Evolutionary conservation across 2,329 filamentous ascomycete genomes (phyloP).

Genomic region (Pseudocercospora crystallina): DNA sequence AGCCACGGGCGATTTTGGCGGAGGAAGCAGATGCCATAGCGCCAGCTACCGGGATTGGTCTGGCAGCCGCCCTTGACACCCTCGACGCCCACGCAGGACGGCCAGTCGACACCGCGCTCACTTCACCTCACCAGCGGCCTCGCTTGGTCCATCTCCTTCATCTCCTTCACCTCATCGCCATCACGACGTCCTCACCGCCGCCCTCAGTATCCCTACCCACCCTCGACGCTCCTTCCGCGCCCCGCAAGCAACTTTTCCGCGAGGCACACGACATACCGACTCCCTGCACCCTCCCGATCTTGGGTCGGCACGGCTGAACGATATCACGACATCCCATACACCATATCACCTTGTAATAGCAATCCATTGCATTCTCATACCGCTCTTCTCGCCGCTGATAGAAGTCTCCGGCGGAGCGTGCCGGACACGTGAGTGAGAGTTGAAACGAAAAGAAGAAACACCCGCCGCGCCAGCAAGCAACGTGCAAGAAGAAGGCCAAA

Average conservation of each 20-base stretch:
- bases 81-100: too few species aligned
- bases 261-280: slow-evolving; percentile 1
- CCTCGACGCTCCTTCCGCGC: neutral
- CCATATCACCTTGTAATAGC: slow-evolving; percentile 5
- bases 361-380: neutral
- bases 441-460: neutral
- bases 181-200: too few species aligned
- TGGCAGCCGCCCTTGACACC: too few species aligned
- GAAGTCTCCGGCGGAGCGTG: neutral
- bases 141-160: too few species aligned
- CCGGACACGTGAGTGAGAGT: slow-evolving; percentile 7
- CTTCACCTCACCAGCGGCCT: too few species aligned
- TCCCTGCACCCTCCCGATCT: slow-evolving; percentile 8
- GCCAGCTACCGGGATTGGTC: neutral
- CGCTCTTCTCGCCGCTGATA: neutral
- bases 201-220: neutral
- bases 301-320: slow-evolving; percentile 5
- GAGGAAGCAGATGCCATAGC: slow-evolving; percentile 8
- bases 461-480: neutral
- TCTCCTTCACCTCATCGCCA: too few species aligned
- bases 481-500: neutral
- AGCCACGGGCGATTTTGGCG: neutral
- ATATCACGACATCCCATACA: slow-evolving; percentile 7
- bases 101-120: too few species aligned
- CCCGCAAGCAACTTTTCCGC: too few species aligned